Evolutionary conservation across 768 basidiomycete species (phyloP).

Genomic region (Mycena vulgaris): DNA sequence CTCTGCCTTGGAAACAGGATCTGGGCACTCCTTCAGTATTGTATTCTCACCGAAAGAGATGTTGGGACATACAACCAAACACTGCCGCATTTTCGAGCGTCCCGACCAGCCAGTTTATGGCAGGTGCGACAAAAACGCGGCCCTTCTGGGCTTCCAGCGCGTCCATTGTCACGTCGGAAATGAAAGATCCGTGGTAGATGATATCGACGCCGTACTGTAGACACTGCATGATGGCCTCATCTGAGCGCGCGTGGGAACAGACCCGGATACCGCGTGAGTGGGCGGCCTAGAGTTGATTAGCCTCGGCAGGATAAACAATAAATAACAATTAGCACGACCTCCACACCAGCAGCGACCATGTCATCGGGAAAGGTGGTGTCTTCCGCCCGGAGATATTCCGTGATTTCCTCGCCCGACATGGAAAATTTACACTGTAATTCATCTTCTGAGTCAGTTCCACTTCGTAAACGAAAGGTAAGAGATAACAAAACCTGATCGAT

Average conservation of each 20-base stretch:
- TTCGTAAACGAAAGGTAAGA: neutral
- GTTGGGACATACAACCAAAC: slow-evolving; percentile 40
- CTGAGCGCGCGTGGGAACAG: slow-evolving; percentile 55
- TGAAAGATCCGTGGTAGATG: slow-evolving; percentile 48
- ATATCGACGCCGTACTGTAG: slow-evolving; percentile 55
- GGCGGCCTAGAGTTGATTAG: too few relatives aligned
- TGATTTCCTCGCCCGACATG: slow-evolving; percentile 56
- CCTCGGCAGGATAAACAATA: too few relatives aligned
- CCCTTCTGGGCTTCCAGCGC: slow-evolving; percentile 53
- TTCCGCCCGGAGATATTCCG: slow-evolving; percentile 51
- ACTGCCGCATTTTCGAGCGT: slow-evolving; percentile 45
- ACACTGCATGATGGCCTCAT: slow-evolving; percentile 50
- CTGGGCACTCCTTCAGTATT: neutral
- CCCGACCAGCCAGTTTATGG: slow-evolving; percentile 49
- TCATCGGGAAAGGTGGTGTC: slow-evolving; percentile 52
- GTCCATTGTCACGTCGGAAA: slow-evolving; percentile 54
- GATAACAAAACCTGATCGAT: slow-evolving; percentile 29
- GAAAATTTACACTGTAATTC: slow-evolving; percentile 48
- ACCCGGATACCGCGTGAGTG: slow-evolving; percentile 53
- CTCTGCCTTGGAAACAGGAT: slow-evolving; percentile 40
- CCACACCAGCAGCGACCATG: slow-evolving; percentile 50
- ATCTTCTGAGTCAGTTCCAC: neutral
- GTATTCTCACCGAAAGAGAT: too few relatives aligned
- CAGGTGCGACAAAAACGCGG: slow-evolving; percentile 51
- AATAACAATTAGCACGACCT: slow-evolving; percentile 35